Evolutionary conservation across 495 filamentous ascomycete species (phyloP).

Genomic region (Astrocystis sublimbata): DNA sequence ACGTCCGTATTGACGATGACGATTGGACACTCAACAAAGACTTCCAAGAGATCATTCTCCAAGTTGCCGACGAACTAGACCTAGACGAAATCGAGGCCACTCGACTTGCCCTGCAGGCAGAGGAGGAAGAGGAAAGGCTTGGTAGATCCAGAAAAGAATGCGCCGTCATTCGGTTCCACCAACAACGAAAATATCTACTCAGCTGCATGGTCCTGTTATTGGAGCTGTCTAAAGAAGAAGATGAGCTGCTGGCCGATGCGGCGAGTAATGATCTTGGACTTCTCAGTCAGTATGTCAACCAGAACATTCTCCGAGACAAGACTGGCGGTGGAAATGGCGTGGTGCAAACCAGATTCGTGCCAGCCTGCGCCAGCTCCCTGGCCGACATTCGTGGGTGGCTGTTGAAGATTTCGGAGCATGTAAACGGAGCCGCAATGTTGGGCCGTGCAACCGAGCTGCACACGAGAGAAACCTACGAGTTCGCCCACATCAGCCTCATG

Average conservation of each 20-base stretch:
- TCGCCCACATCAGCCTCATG: constrained; percentile 69
- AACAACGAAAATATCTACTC: constrained; percentile 72
- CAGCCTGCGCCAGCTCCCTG: constrained; percentile 73
- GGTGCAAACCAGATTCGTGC: constrained; percentile 50
- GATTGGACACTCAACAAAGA: constrained; percentile 83
- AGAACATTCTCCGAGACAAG: constrained; percentile 39
- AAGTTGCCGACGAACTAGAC: constrained; percentile 81
- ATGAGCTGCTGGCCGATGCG: constrained; percentile 46
- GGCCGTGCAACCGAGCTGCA: constrained; percentile 65
- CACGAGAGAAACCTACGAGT: constrained; percentile 68
- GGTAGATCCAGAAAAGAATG: constrained; percentile 69
- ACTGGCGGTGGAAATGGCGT: constrained; percentile 17
- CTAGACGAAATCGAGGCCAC: constrained; percentile 88
- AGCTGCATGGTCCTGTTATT: constrained; percentile 79
- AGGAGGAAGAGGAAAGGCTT: constrained; percentile 62
- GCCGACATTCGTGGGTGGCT: constrained; percentile 71
- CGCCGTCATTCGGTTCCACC: constrained; percentile 82
- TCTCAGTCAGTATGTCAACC: constrained; percentile 38
- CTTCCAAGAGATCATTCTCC: constrained; percentile 75
- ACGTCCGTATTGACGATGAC: constrained; percentile 65
- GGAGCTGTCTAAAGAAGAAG: constrained; percentile 61
- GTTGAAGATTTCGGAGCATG: constrained; percentile 66
- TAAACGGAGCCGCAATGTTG: constrained; percentile 68
- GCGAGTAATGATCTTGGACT: constrained; percentile 38
- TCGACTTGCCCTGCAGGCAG: constrained; percentile 65